Base-by-base conservation (phyloP, 2,329 filamentous ascomycete species). In the Juglanconis sp. region DNA sequence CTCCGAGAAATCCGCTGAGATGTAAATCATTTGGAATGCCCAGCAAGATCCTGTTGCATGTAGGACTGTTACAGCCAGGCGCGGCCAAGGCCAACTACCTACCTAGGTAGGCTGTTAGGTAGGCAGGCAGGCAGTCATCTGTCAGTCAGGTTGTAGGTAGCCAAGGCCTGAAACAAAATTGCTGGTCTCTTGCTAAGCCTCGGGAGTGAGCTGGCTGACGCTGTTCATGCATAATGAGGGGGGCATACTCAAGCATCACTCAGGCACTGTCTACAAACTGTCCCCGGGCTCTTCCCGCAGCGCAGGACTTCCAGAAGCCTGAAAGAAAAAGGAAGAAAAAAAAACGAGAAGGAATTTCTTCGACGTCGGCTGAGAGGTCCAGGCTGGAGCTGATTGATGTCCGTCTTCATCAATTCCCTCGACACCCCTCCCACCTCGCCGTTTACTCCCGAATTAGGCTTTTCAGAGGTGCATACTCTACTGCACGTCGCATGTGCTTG, bases 271-370 rank as follows among this genome's bases (percentile, higher is more conserved):
- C 13, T 34, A 9, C 13, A 54, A 42, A 32, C 51, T 53, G 38
- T 35, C 52, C 31, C 17, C 30, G 40, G 36, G 31, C 36, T 24
- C 24, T 24, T 24, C 24, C 24, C 24, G 24, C 24, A 24, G 24
- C 2, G 24, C 46, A 34, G 40, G 53, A 30, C 53, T 55, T 55
- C 53, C 31, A 55, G 53, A 46, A 55, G 53, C 53, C 40, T 55
- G 40, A 30, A 44, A 30, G 31, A 5, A 35, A 24, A 35, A 4
- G 31, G 2, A 42, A 17, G n/a, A n/a, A 30, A 7, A 34, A 13
- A 30, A 10, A n/a, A 42, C 38, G 38, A 15, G n/a, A 15, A 42
- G n/a, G 38, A 42, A 4, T 42, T 13, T 11, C 38, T 13, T 42
- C 38, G 38, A 4, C n/a, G 11, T 42, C 38, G 38, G 38, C n/a